phyloP scores from a whole-genome alignment of 2,329 filamentous ascomycete genomes.

The Cladosporium austrohemisphaericum region DNA sequence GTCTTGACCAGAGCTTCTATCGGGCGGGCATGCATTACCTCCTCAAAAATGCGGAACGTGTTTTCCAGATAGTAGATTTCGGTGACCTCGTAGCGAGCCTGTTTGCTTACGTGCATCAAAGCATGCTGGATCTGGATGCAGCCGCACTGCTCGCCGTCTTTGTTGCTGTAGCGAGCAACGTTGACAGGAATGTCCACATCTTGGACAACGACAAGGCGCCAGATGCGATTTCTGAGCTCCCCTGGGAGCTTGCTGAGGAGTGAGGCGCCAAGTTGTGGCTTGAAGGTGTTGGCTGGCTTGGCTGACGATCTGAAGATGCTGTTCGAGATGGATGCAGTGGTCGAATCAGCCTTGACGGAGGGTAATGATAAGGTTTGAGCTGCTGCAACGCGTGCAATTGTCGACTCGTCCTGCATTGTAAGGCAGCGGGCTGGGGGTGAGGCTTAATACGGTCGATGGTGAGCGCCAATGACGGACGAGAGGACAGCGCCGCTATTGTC shows the following conservation, averaged over 20 bases:
- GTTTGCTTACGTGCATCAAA: constrained; percentile 10
- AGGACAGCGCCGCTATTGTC: no score
- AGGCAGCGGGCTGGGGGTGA: no score
- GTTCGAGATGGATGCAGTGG: no score
- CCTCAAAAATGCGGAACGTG: constrained; percentile 17
- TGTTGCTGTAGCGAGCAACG: background rate
- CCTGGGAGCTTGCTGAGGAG: constrained; percentile 1
- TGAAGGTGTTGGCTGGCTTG: background rate
- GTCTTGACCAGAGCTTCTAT: background rate
- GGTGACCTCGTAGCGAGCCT: constrained; percentile 16
- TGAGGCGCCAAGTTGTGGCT: background rate
- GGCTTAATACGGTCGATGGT: no score
- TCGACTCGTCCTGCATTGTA: no score
- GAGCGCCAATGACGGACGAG: no score
- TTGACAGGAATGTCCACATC: background rate
- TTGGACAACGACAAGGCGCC: constrained; percentile 8
- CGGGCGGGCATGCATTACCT: constrained; percentile 3
- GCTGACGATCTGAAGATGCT: no score
- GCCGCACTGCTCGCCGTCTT: background rate
- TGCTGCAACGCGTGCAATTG: no score
- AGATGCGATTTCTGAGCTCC: constrained; percentile 19
- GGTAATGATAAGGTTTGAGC: no score
- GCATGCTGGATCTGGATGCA: background rate
- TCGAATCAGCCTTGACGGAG: no score
- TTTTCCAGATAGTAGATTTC: constrained; percentile 21